Evolutionary conservation across 2,329 filamentous ascomycete genomes (phyloP), one percentile per base, ranked within the genome.

Genomic region (Elsinoe perseae): DNA sequence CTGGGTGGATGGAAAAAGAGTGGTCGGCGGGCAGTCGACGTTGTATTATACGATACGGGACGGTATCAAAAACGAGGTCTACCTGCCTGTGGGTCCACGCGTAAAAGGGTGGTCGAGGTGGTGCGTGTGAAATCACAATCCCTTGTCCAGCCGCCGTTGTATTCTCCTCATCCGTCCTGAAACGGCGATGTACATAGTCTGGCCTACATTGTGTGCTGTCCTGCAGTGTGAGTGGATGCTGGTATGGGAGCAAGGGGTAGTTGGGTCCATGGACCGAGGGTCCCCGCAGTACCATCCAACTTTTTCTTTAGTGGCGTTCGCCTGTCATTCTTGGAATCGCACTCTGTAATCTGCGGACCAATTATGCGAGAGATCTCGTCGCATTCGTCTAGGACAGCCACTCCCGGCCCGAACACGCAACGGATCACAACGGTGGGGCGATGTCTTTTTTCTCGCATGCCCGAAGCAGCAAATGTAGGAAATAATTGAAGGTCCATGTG

Each of bases 91-190:
- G 18, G 25, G 25, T 25, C 20, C 28, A 52, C 48, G n/a, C 30
- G 10, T 38, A 20, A 7, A n/a, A 4, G 46, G 12, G 28, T 20
- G 20, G 14, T n/a, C n/a, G 36, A n/a, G 36, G 40, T 21, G 40
- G 21, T 23, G 21, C 5, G n/a, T n/a, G n/a, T n/a, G 32, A n/a
- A 43, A 43, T n/a, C 44, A 52, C 48, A 52, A 38, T 23, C 48
- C 48, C 48, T 52, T 38, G 48, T 52, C 48, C 48, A 52, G 48
- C 48, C 48, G 48, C 48, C 48, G 28, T 34, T 52, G 25, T 16
- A 16, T 21, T 44, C 40, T 52, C 30, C 20, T 34, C 44, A 30
- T 12, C 28, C 25, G 48, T 36, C 48, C 28, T 28, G 28, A 52
- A 52, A 28, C 25, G 48, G 48, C 48, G 30, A 52, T 32, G 30